Base-by-base conservation (phyloP, 345 rosid genomes). In the Pistacia vera region DNA sequence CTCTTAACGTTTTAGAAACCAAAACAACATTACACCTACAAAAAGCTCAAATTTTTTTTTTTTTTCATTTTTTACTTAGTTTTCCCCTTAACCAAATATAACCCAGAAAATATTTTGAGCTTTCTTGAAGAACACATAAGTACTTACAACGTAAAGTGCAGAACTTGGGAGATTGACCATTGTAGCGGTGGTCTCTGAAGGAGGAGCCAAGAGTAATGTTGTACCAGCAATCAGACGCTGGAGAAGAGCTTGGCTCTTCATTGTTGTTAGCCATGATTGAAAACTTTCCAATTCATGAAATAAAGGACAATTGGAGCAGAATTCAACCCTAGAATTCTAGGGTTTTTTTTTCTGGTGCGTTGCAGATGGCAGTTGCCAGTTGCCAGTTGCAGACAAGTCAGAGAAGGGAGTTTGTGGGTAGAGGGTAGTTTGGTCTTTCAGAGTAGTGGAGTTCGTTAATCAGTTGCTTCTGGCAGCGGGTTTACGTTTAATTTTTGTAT, bases 91-190 rank as follows among this genome's bases (percentile, higher is more conserved):
- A 71, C 51, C 38, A 63, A n/a, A 79, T 25, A 33, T 60, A 74
- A 56, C 38, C 56, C 73, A 46, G 52, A 20, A 79, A 79, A 59
- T 4, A n/a, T 68, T 28, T 30, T 14, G 30, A 20, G 35, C 8
- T 33, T 25, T 3, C 16, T 11, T 46, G 3, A 8, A 54, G 28
- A 46, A 66, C 33, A 9, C 33, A n/a, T 33, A 33, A 13, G 57
- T 8, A 66, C 86, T 76, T 72, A 91, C 97, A 93, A 12, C 95
- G 91, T 77, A 93, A 80, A 77, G 95, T 87, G 86, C 92, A 92
- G 84, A 87, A 89, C 84, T 75, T 87, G 79, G 88, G 77, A 70
- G 84, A 77, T 20, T 75, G 78, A 13, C 78, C 75, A 44, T n/a
- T n/a, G n/a, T 77, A 75, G 63, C 80, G 68, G 64, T 41, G 80